phyloP scores from a whole-genome alignment of 108 stramenopile species.

The Skeletonema grethae region DNA sequence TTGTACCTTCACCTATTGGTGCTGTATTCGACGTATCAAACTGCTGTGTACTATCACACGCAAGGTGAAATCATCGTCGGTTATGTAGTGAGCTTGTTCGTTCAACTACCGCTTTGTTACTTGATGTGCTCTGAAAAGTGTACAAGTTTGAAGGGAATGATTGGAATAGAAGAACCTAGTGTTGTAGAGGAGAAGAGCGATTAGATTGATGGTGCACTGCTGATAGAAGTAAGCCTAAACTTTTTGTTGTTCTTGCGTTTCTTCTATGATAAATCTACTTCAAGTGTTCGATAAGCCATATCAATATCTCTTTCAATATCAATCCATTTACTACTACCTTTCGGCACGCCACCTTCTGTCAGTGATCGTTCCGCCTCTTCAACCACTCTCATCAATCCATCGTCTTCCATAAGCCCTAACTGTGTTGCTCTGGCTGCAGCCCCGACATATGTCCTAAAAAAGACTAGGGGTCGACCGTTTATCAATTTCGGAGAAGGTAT shows the following conservation, averaged over 20 bases:
- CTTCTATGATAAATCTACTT: slow-evolving; percentile 15
- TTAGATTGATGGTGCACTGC: neutral
- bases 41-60: slow-evolving; percentile 81
- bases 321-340: slow-evolving; percentile 69
- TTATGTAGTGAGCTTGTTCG: slow-evolving; percentile 63
- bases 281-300: slow-evolving; percentile 48
- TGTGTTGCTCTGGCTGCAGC: slow-evolving; percentile 85
- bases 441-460: slow-evolving; percentile 94
- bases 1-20: slow-evolving; percentile 72
- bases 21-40: slow-evolving; percentile 63
- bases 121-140: slow-evolving; percentile 43
- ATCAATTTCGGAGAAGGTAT: slow-evolving; percentile 78
- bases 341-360: slow-evolving; percentile 40
- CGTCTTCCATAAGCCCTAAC: slow-evolving; percentile 80
- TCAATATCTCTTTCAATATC: slow-evolving; percentile 66
- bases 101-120: slow-evolving; percentile 66
- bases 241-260: neutral
- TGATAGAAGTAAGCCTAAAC: neutral
- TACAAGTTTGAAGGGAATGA: neutral
- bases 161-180: slow-evolving; percentile 28
- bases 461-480: slow-evolving; percentile 87
- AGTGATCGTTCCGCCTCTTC: slow-evolving; percentile 58
- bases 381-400: slow-evolving; percentile 81
- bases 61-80: slow-evolving; percentile 65
- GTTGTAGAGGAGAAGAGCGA: slow-evolving; percentile 12